Percentiles rank a stretch among this genome's conserved stretches.
Evolutionary conservation across 371 early-diverging fungal species (phyloP).

Genomic region (Circinella umbellata): DNA sequence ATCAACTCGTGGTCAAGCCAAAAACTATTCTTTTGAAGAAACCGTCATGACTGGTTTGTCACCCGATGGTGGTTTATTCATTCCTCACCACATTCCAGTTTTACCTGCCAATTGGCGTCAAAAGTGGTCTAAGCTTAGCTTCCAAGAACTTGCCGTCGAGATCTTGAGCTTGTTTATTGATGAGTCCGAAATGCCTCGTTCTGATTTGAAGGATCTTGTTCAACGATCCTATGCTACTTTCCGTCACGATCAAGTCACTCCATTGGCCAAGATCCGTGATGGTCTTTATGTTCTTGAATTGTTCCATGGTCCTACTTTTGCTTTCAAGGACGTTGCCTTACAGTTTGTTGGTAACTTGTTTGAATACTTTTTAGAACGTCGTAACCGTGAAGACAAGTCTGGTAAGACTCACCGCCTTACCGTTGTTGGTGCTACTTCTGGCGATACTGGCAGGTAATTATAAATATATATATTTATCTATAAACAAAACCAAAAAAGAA

Average conservation of each 20-base stretch:
- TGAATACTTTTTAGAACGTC: slow-evolving; percentile 92
- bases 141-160: slow-evolving; percentile 81
- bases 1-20: slow-evolving; percentile 85
- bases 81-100: slow-evolving; percentile 84
- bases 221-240: slow-evolving; percentile 83
- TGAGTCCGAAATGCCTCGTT: slow-evolving; percentile 74
- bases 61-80: slow-evolving; percentile 95
- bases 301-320: slow-evolving; percentile 97
- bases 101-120: slow-evolving; percentile 68
- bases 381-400: slow-evolving; percentile 58
- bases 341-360: slow-evolving; percentile 97
- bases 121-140: slow-evolving; percentile 77
- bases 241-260: slow-evolving; percentile 78
- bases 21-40: slow-evolving; percentile 83
- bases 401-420: slow-evolving; percentile 75
- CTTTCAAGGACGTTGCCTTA: slow-evolving; percentile 97
- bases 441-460: slow-evolving; percentile 90
- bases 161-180: slow-evolving; percentile 87
- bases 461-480: too few species aligned
- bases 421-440: slow-evolving; percentile 96
- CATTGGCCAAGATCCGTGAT: slow-evolving; percentile 74
- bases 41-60: slow-evolving; percentile 93
- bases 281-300: slow-evolving; percentile 86
- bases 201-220: slow-evolving; percentile 72
- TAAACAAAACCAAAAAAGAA: background rate